Conservation (phyloP, 2,329 filamentous ascomycete genomes). For the Xylariaceae sp. region DNA sequence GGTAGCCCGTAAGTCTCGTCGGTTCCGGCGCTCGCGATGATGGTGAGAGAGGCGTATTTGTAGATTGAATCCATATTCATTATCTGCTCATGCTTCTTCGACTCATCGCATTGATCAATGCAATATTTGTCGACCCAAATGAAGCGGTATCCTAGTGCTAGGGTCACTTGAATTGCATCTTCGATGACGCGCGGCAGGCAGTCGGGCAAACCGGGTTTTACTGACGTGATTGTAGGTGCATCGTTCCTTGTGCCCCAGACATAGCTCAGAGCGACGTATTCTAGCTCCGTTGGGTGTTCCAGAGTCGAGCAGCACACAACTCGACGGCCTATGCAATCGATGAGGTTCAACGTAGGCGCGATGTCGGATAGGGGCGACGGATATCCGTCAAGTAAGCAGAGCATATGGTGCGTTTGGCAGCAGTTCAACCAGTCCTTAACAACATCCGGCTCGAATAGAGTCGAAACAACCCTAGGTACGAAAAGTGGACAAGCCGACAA, state of each 20-base stretch:
- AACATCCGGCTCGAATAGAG: background rate
- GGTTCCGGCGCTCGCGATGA: constrained; percentile 12
- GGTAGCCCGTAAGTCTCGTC: constrained; percentile 16
- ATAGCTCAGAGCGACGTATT: constrained; percentile 11
- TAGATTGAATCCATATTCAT: constrained; percentile 19
- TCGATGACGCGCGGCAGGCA: constrained; percentile 1
- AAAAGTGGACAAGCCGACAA: background rate
- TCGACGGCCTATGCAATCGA: background rate
- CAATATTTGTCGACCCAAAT: constrained; percentile 19
- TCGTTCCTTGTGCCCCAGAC: constrained; percentile 1
- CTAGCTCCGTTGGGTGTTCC: background rate
- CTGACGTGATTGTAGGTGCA: background rate
- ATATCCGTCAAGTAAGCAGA: background rate
- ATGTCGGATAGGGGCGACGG: background rate
- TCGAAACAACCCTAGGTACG: background rate
- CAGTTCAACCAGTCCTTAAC: background rate
- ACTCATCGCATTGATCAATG: constrained; percentile 6
- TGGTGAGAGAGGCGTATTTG: constrained; percentile 13
- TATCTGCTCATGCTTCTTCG: constrained; percentile 16
- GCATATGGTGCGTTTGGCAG: background rate
- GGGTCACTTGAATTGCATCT: constrained; percentile 10
- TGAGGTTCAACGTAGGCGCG: background rate
- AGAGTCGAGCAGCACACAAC: background rate
- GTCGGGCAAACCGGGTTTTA: background rate
- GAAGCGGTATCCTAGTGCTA: constrained; percentile 11